Percentiles rank a stretch among this genome's conserved stretches.
These are phyloP conservation scores for Schwanniomyces etchellsii DNA, from an alignment of 1,139 yeast species.

Conservation along the genomic window DNA sequence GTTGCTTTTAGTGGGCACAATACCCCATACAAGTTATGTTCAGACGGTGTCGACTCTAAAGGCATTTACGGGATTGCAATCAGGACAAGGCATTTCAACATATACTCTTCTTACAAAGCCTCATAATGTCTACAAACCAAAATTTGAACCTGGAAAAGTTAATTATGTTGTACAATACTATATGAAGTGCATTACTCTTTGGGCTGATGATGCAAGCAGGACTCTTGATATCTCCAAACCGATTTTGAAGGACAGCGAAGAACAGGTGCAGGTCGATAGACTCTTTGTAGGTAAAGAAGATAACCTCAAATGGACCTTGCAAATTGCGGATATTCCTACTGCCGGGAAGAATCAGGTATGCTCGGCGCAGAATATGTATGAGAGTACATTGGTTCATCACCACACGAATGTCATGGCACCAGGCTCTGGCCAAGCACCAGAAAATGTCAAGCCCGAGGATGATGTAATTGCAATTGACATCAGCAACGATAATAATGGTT, in stretches of 20 bases:
- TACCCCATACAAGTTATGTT: constrained; percentile 36
- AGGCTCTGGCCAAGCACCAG: constrained; percentile 5
- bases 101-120: constrained; percentile 42
- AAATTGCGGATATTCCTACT: constrained; percentile 75
- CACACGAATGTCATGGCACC: constrained; percentile 24
- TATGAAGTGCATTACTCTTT: constrained; percentile 41
- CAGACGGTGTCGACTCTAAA: constrained; percentile 42
- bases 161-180: constrained; percentile 45
- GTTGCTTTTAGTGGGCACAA: constrained; percentile 33
- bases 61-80: constrained; percentile 37
- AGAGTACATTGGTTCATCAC: constrained; percentile 53
- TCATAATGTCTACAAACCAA: constrained; percentile 38
- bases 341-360: constrained; percentile 72
- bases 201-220: constrained; percentile 25
- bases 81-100: constrained; percentile 37
- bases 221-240: constrained; percentile 25
- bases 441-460: constrained; percentile 4
- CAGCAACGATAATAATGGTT: constrained; percentile 8
- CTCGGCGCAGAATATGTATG: constrained; percentile 63
- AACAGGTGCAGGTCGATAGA: constrained; percentile 20
- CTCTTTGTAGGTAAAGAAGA: constrained; percentile 25
- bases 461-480: constrained; percentile 3
- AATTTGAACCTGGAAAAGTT: constrained; percentile 45
- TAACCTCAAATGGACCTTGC: constrained; percentile 55
- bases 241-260: constrained; percentile 12